phyloP scores from a whole-genome alignment of 2,329 filamentous ascomycete genomes.

The Ophiostoma australiae region DNA sequence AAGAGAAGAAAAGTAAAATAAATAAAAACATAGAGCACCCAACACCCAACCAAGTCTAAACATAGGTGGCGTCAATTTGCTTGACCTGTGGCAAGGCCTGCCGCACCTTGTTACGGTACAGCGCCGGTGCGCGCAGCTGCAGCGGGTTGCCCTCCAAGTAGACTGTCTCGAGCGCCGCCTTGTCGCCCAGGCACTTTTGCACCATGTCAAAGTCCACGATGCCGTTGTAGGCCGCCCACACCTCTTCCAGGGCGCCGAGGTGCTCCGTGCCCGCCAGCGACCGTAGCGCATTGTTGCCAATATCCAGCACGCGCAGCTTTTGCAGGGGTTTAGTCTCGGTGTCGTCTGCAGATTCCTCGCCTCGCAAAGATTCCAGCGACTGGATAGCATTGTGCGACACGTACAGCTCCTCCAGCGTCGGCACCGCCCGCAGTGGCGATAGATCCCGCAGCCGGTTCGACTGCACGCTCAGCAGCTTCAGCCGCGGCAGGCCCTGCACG shows the following conservation, averaged over 20 bases:
- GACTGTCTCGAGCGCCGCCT: constrained; percentile 76
- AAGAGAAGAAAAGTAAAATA: background rate
- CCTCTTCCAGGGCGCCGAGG: constrained; percentile 71
- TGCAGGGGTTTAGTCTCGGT: background rate
- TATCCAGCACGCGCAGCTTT: constrained; percentile 69
- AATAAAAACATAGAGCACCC: background rate
- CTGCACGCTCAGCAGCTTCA: constrained; percentile 88
- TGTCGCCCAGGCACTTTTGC: constrained; percentile 69
- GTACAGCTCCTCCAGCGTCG: constrained; percentile 68
- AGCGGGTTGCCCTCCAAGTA: constrained; percentile 96
- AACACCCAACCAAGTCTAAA: background rate
- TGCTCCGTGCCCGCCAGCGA: constrained; percentile 67
- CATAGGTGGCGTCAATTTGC: constrained; percentile 79
- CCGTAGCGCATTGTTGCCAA: constrained; percentile 79
- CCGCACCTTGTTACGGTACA: constrained; percentile 91
- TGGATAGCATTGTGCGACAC: constrained; percentile 91
- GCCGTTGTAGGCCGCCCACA: constrained; percentile 92
- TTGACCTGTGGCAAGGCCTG: constrained; percentile 79
- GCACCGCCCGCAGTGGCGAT: constrained; percentile 57
- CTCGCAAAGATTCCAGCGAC: constrained; percentile 64
- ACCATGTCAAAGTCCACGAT: constrained; percentile 76
- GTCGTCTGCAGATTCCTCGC: background rate
- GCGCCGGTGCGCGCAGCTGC: constrained; percentile 69
- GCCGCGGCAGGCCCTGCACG: constrained; percentile 59
- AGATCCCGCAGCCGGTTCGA: constrained; percentile 85